A percentile compares a stretch with the other conserved stretches of the same genome.
Evolutionary conservation across 148 eudicot genomes (phyloP).

Genomic region (Rheum nobile): DNA sequence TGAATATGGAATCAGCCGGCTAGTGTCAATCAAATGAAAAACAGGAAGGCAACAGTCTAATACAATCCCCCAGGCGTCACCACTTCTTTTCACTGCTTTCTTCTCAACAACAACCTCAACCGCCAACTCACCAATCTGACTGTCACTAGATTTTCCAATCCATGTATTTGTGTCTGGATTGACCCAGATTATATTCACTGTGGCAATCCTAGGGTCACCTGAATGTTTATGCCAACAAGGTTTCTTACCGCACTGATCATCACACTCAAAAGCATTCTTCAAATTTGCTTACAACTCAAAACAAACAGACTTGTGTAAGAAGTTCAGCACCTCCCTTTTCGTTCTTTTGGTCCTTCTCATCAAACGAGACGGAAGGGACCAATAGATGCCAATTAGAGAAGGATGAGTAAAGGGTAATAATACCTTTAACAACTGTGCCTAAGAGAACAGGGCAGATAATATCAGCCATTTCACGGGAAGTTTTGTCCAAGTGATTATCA

Average conservation of each 20-base stretch:
- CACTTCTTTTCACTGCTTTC: constrained; percentile 55
- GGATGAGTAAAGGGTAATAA: no score
- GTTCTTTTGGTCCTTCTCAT: no score
- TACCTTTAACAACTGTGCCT: constrained; percentile 80
- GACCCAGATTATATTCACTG: constrained; percentile 65
- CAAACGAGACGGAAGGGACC: no score
- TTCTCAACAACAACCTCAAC: constrained; percentile 71
- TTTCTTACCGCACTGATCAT: background rate
- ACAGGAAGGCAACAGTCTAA: constrained; percentile 85
- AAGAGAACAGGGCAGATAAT: constrained; percentile 57
- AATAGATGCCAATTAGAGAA: no score
- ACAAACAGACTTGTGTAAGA: background rate
- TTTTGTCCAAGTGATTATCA: constrained; percentile 40
- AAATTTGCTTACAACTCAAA: background rate
- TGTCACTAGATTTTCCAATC: constrained; percentile 40
- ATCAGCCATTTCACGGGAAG: constrained; percentile 53
- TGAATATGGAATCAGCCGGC: constrained; percentile 73
- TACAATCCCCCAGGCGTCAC: constrained; percentile 84
- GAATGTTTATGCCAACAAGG: background rate
- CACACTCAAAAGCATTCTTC: background rate
- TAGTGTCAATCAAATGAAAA: constrained; percentile 61
- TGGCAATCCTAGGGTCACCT: constrained; percentile 80
- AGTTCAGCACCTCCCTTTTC: background rate
- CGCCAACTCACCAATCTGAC: constrained; percentile 64
- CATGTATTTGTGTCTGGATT: constrained; percentile 59